Evolutionary conservation across 2,329 filamentous ascomycete genomes (phyloP), one percentile per base, ranked within the genome.

Genomic region (Claviceps paspali): DNA sequence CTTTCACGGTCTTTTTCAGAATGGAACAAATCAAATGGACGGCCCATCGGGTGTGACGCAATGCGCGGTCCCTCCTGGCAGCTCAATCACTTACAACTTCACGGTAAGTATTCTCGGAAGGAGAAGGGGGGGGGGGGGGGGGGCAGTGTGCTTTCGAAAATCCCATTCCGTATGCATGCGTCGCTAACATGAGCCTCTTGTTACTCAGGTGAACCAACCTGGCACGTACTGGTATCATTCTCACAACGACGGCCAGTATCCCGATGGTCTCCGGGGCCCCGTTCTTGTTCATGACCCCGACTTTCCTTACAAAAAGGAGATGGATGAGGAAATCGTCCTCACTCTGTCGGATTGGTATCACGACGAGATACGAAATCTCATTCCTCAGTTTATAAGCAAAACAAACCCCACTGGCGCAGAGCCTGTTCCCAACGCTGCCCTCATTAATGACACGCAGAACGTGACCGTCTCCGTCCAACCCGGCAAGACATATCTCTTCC

Each of bases 191-290:
- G n/a, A n/a, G n/a, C n/a, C 9, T 32, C 9, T 10, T 15, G 4
- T 15, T 23, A 3, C 15, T 23, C n/a, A 68, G 78, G 54, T 68
- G 38, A 51, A 73, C 34, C 79, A 83, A 59, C 67, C 76, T 0
- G 82, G 81, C 21, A 82, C 79, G 1, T 86, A 83, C 55, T 86
- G 81, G 82, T 87, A 86, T 46, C 79, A 84, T 52, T 79, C 75
- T 4, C 79, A 84, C 50, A 66, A 67, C 17, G 64, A 66, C 43
- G 75, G 68, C 18, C 78, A 82, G 51, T 83, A 82, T 43, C 77
- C 79, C 2, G 79, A 84, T 51, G 79, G 79, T 9, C 61, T 82
- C 5, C 66, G 78, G 17, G 76, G 68, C 0, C 67, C 77, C 1
- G 55, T 82, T 23, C 68, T 82, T 38, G 62, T 82, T 15, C 70